phyloP scores from a whole-genome alignment of 108 stramenopile species.

The Poteriospumella lacustris region DNA sequence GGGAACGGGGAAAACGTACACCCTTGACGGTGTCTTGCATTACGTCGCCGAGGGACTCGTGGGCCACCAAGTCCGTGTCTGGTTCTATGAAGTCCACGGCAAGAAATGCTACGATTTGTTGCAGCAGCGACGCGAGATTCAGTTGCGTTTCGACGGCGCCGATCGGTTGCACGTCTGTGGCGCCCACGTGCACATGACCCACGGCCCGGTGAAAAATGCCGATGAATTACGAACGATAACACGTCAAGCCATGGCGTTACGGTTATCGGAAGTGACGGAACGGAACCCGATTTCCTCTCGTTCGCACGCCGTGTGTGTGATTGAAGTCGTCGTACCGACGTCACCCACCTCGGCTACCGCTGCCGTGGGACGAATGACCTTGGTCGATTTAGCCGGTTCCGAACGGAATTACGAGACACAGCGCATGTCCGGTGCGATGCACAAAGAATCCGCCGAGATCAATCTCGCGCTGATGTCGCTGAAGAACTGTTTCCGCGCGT shows the following conservation, averaged over 20 bases:
- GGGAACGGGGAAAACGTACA: constrained; percentile 24
- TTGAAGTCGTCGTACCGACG: neutral
- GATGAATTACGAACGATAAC: too few relatives aligned
- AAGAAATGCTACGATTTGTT: constrained; percentile 25
- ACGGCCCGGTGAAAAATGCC: too few relatives aligned
- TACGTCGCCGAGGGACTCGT: neutral
- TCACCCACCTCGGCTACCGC: too few relatives aligned
- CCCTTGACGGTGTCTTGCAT: constrained; percentile 5
- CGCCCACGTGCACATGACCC: neutral
- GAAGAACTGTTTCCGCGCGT: constrained; percentile 33
- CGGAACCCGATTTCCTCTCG: constrained; percentile 30
- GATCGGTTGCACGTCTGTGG: constrained; percentile 1
- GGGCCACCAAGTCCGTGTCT: neutral
- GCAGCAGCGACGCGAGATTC: neutral
- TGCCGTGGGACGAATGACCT: neutral
- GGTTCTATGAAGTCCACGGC: constrained; percentile 24
- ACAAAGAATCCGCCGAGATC: constrained; percentile 29
- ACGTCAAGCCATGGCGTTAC: neutral
- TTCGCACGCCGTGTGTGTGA: constrained; percentile 15
- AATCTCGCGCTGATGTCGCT: constrained; percentile 27
- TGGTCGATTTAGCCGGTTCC: constrained; percentile 35
- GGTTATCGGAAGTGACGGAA: neutral
- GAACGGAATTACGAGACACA: constrained; percentile 33
- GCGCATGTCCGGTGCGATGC: neutral
- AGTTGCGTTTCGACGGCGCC: neutral